A percentile compares a stretch with the other conserved stretches of the same genome.
Evolutionary conservation across 1,284 basidiomycete genomes (phyloP).

Genomic region (Heliocybe sulcata): DNA sequence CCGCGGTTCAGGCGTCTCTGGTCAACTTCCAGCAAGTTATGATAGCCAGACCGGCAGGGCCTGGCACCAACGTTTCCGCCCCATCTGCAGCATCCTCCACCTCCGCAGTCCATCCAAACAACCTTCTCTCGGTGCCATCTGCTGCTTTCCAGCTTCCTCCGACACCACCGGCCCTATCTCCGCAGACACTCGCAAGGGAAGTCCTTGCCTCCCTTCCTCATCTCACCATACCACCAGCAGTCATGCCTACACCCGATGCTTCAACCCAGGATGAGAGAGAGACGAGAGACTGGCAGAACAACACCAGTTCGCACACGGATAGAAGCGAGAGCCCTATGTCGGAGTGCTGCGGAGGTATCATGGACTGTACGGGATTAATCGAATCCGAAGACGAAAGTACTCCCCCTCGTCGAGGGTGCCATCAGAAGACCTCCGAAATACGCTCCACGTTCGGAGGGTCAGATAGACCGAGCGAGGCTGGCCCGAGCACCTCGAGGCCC

Average conservation of each 20-base stretch:
- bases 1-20: conserved; percentile 36
- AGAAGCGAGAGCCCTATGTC: conserved; percentile 24
- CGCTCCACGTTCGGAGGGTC: conserved; percentile 13
- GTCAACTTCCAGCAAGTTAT: conserved; percentile 27
- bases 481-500: neutral
- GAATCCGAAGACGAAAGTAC: conserved; percentile 23
- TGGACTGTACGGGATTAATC: conserved; percentile 40
- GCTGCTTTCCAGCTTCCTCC: neutral
- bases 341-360: conserved; percentile 41
- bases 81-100: conserved; percentile 28
- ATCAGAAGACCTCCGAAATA: conserved; percentile 19
- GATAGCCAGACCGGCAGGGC: conserved; percentile 15
- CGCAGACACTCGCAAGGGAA: neutral
- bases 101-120: conserved; percentile 14
- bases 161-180: conserved; percentile 3
- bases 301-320: conserved; percentile 8
- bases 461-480: neutral
- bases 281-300: neutral
- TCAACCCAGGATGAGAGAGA: neutral
- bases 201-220: neutral
- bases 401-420: conserved; percentile 7
- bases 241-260: neutral
- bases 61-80: conserved; percentile 13
- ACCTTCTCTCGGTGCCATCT: neutral
- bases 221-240: neutral